A percentile compares a stretch with the other conserved stretches of the same genome.
phyloP scores from a whole-genome alignment of 2,329 filamentous ascomycete genomes.

The Ustulina deusta region DNA sequence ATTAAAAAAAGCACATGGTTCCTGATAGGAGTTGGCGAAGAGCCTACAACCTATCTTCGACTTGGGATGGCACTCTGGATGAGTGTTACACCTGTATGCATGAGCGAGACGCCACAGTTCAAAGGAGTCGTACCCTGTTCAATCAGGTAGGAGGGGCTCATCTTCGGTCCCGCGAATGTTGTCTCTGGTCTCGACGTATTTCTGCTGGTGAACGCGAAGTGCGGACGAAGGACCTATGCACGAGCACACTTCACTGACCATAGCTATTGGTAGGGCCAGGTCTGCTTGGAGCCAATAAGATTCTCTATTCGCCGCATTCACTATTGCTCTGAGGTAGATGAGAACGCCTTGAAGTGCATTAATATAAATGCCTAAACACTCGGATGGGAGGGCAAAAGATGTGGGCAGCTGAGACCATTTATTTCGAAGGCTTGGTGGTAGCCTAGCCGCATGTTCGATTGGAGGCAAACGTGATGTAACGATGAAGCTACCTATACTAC shows the following conservation, averaged over 20 bases:
- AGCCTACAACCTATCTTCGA: slow-evolving; percentile 1
- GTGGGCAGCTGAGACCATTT: slow-evolving; percentile 31
- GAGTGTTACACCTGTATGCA: slow-evolving; percentile 27
- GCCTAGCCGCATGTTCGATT: slow-evolving; percentile 8
- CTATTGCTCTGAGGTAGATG: background rate
- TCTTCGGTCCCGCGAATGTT: slow-evolving; percentile 24
- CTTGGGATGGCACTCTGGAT: slow-evolving; percentile 19
- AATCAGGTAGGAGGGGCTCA: slow-evolving; percentile 22
- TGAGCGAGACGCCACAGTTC: slow-evolving; percentile 17
- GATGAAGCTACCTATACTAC: background rate
- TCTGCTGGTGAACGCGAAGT: background rate
- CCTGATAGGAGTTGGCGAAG: background rate
- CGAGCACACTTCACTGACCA: too few species aligned
- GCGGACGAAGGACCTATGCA: background rate
- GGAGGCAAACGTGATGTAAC: slow-evolving; percentile 17
- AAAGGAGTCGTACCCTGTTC: slow-evolving; percentile 21
- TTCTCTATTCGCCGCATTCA: background rate
- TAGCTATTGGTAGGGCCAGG: too few species aligned
- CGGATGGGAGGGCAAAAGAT: slow-evolving; percentile 14
- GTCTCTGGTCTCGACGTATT: slow-evolving; percentile 10
- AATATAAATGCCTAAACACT: background rate
- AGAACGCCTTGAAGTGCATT: slow-evolving; percentile 3
- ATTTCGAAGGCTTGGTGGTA: slow-evolving; percentile 28
- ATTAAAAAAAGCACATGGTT: background rate
- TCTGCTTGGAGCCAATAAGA: background rate